phyloP scores from a whole-genome alignment of 495 filamentous ascomycete genomes.

The Bacidia rubella region DNA sequence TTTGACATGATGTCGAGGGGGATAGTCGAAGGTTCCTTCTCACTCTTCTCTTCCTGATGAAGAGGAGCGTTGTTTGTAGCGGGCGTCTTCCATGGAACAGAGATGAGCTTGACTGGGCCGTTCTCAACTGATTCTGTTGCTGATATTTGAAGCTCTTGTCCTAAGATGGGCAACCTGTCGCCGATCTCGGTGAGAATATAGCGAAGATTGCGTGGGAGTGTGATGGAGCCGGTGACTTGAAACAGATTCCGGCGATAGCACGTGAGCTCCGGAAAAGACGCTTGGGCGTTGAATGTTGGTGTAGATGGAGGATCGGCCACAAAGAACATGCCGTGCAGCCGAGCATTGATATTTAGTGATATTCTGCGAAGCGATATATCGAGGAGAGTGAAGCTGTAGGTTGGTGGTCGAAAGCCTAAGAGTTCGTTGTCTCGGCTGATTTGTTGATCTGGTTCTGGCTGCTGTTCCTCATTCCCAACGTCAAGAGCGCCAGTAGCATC shows the following conservation, averaged over 20 bases:
- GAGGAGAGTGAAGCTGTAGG: conserved; percentile 53
- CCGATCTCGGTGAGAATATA: conserved; percentile 69
- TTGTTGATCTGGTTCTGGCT: conserved; percentile 13
- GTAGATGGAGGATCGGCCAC: conserved; percentile 72
- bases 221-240: conserved; percentile 75
- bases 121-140: conserved; percentile 86
- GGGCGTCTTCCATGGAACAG: conserved; percentile 83
- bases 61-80: conserved; percentile 47
- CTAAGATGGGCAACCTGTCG: conserved; percentile 56
- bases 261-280: conserved; percentile 67
- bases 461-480: conserved; percentile 13
- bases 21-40: conserved; percentile 53
- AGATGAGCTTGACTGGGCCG: conserved; percentile 78
- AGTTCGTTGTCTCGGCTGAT: conserved; percentile 66
- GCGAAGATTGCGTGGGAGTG: conserved; percentile 54
- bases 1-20: conserved; percentile 59
- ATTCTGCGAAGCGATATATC: conserved; percentile 50
- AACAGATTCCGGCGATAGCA: conserved; percentile 88
- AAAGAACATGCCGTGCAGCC: conserved; percentile 92
- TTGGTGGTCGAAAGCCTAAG: conserved; percentile 61
- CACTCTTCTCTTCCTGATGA: conserved; percentile 42
- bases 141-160: conserved; percentile 65
- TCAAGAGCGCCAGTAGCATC: conserved; percentile 7
- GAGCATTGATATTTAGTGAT: conserved; percentile 56
- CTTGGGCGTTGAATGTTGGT: conserved; percentile 46